Percentiles rank a stretch among this genome's conserved stretches.
Evolutionary conservation across 2,329 filamentous ascomycete species (phyloP).

Genomic region (Hymenoscyphus occultus): DNA sequence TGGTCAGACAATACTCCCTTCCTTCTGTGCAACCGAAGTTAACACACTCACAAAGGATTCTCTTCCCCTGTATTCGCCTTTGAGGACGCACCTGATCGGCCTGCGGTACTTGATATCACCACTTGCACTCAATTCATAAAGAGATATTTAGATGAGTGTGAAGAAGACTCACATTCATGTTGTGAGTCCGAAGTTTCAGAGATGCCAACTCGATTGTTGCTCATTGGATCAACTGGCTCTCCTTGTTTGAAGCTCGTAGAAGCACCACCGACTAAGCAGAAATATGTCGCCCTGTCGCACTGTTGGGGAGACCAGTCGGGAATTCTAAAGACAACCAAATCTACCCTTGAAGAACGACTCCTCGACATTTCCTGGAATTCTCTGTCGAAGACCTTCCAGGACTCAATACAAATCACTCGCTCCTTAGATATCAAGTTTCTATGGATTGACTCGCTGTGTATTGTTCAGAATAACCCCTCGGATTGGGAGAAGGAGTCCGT

Average conservation of each 20-base stretch:
- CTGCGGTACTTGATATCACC: not conserved
- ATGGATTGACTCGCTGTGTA: not conserved
- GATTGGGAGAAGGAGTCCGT: not conserved
- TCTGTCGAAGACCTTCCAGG: not conserved
- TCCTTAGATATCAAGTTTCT: not conserved
- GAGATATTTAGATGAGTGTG: not conserved
- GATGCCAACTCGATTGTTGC: not conserved
- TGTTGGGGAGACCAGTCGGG: not conserved
- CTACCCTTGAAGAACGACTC: not conserved
- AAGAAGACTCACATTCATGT: not conserved
- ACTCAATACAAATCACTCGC: not conserved
- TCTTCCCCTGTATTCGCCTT: not conserved
- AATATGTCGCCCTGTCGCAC: not conserved
- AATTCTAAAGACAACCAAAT: not conserved
- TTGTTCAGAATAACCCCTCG: not conserved
- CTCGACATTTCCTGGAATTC: not conserved
- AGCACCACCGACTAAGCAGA: not conserved
- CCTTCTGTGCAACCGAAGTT: not conserved
- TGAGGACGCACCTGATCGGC: not conserved
- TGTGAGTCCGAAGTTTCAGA: not conserved
- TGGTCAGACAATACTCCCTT: not conserved
- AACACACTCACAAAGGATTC: not conserved
- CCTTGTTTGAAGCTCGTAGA: not conserved
- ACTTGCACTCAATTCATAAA: not conserved
- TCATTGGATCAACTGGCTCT: not conserved